phyloP scores from a whole-genome alignment of 306 rosid species.

The peach (Prunus persica) region DNA sequence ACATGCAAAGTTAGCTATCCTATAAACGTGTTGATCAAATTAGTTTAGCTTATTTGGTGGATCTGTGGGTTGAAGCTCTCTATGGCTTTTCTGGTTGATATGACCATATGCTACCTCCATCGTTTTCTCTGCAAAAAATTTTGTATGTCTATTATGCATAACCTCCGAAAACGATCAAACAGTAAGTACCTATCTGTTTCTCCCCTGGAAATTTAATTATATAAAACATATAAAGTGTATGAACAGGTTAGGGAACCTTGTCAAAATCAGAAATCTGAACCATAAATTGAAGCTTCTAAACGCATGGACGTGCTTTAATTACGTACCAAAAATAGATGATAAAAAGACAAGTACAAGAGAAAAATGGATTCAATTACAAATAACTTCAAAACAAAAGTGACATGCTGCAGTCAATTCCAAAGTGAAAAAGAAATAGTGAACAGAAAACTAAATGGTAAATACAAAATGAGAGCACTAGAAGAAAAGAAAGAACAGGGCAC shows the following conservation, averaged over 20 bases:
- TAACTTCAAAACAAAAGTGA: neutral
- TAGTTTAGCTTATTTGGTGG: too few relatives aligned
- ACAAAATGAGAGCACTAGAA: conserved; percentile 29
- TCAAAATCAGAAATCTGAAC: too few relatives aligned
- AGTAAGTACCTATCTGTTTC: too few relatives aligned
- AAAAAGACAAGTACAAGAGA: neutral
- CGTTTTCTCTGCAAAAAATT: neutral
- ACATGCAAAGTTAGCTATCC: too few relatives aligned
- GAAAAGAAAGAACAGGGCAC: conserved; percentile 18
- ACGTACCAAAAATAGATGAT: neutral
- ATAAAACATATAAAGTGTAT: too few relatives aligned
- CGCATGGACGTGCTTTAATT: too few relatives aligned
- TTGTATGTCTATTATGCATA: neutral
- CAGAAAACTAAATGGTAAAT: conserved; percentile 28
- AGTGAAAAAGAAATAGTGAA: conserved; percentile 19
- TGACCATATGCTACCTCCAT: neutral
- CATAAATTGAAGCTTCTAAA: too few relatives aligned
- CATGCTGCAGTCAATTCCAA: conserved; percentile 23
- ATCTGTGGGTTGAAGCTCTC: too few relatives aligned
- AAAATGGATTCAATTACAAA: neutral
- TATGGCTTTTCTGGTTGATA: too few relatives aligned
- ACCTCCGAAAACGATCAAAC: neutral
- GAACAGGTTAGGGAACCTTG: too few relatives aligned
- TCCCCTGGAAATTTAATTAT: too few relatives aligned
- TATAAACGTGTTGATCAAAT: too few relatives aligned